A percentile compares a stretch with the other conserved stretches of the same genome.
Conservation (phyloP, 2,329 filamentous ascomycete genomes). For the Ceratocystis huliohia region DNA sequence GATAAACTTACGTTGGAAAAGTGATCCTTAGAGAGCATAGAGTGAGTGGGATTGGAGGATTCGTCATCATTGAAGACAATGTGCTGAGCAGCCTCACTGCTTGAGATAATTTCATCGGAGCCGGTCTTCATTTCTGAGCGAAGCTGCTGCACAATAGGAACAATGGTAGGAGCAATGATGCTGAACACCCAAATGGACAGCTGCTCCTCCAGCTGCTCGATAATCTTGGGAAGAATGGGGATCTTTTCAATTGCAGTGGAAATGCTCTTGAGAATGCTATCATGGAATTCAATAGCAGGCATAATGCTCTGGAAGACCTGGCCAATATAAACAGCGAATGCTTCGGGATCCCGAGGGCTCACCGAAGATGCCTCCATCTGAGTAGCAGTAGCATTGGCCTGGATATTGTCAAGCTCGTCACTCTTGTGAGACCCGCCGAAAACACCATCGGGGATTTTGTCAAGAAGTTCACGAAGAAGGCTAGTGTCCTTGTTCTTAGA, state of each 20-base stretch:
- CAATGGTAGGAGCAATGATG: constrained; percentile 75
- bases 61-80: constrained; percentile 73
- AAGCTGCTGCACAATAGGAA: constrained; percentile 76
- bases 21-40: constrained; percentile 92
- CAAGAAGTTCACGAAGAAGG: constrained; percentile 63
- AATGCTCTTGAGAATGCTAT: constrained; percentile 72
- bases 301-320: constrained; percentile 68
- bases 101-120: constrained; percentile 75
- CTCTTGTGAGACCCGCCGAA: constrained; percentile 65
- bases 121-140: constrained; percentile 77
- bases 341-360: constrained; percentile 68
- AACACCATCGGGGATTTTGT: constrained; percentile 68
- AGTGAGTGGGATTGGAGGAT: constrained; percentile 75
- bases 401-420: constrained; percentile 64
- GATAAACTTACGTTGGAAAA: constrained; percentile 57
- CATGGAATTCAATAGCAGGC: constrained; percentile 82
- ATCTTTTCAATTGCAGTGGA: constrained; percentile 70
- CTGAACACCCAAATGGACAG: constrained; percentile 82
- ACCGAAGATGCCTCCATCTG: constrained; percentile 64
- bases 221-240: constrained; percentile 68
- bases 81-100: constrained; percentile 70
- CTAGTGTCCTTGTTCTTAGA: constrained; percentile 54
- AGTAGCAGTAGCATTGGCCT: constrained; percentile 59
- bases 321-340: constrained; percentile 65
- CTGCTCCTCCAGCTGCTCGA: constrained; percentile 79